These are phyloP conservation scores for Podila minutissima DNA, from an alignment of 192 early-diverging fungal genomes.

Conservation along the genomic window DNA sequence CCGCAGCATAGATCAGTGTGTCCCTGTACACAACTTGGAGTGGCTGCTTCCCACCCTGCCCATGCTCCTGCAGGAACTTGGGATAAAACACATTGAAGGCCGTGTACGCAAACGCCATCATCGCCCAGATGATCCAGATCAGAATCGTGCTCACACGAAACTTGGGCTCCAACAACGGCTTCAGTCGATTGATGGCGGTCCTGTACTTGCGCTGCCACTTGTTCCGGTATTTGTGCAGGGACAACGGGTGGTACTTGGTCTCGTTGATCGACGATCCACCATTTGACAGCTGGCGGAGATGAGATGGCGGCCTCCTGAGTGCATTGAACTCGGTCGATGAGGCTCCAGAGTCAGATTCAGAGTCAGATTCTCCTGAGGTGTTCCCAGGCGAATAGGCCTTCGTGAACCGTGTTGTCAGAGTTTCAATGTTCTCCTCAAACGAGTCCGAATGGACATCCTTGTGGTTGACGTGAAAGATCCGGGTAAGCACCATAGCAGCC, in stretches of 20 bases:
- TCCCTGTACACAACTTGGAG: constrained; percentile 74
- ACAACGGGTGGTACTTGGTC: background rate
- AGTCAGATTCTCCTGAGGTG: constrained; percentile 7
- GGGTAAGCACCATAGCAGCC: constrained; percentile 71
- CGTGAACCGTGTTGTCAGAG: constrained; percentile 22
- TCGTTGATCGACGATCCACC: background rate
- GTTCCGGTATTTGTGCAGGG: constrained; percentile 14
- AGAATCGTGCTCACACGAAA: constrained; percentile 72
- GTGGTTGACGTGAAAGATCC: constrained; percentile 74
- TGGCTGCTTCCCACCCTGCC: constrained; percentile 44
- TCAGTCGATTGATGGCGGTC: constrained; percentile 34
- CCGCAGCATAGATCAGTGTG: constrained; percentile 76
- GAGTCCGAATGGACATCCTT: constrained; percentile 30
- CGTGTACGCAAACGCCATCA: constrained; percentile 82
- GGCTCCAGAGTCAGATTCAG: constrained; percentile 8
- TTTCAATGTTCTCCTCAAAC: constrained; percentile 44
- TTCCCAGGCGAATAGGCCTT: constrained; percentile 8
- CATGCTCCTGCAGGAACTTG: constrained; percentile 75
- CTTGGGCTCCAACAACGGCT: constrained; percentile 63
- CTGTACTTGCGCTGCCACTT: constrained; percentile 7
- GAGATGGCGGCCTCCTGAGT: background rate
- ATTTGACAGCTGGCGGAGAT: background rate
- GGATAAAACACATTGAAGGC: constrained; percentile 91
- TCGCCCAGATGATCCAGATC: constrained; percentile 82
- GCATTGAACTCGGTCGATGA: background rate